These are phyloP conservation scores for Ascochyta clinopodiicola DNA, from an alignment of 2,329 filamentous ascomycete species.

Conservation along the genomic window DNA sequence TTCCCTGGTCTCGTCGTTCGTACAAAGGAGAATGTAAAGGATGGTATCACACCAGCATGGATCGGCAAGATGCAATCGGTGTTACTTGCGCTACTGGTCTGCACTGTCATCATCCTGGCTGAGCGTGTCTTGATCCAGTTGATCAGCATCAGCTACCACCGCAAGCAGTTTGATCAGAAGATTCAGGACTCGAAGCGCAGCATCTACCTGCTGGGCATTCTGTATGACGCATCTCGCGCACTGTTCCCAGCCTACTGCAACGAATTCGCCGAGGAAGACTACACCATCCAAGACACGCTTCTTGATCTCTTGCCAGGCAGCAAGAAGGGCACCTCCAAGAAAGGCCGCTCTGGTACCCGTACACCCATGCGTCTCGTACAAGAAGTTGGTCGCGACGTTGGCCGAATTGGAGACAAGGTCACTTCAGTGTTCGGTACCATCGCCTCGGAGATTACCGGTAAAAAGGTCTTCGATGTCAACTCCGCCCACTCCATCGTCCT, in stretches of 20 bases:
- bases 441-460: slow-evolving; percentile 92
- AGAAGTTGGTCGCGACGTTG: slow-evolving; percentile 68
- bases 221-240: slow-evolving; percentile 88
- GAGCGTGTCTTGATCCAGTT: slow-evolving; percentile 82
- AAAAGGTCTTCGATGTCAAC: slow-evolving; percentile 92
- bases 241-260: slow-evolving; percentile 92
- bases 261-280: slow-evolving; percentile 91
- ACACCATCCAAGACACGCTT: slow-evolving; percentile 78
- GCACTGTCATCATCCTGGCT: slow-evolving; percentile 72
- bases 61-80: slow-evolving; percentile 64
- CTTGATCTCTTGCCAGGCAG: slow-evolving; percentile 67
- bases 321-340: slow-evolving; percentile 56
- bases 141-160: slow-evolving; percentile 85
- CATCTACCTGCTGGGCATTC: slow-evolving; percentile 77
- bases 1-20: slow-evolving; percentile 54
- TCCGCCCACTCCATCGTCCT: slow-evolving; percentile 89
- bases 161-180: slow-evolving; percentile 78
- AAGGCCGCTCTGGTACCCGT: slow-evolving; percentile 65
- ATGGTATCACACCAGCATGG: no score
- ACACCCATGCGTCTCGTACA: slow-evolving; percentile 82
- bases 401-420: slow-evolving; percentile 88
- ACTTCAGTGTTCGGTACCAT: slow-evolving; percentile 93
- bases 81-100: slow-evolving; percentile 71
- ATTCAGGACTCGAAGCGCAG: slow-evolving; percentile 93
- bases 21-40: no score